Evolutionary conservation across 1,284 basidiomycete species (phyloP).

Genomic region (Ceratobasidium sp.): DNA sequence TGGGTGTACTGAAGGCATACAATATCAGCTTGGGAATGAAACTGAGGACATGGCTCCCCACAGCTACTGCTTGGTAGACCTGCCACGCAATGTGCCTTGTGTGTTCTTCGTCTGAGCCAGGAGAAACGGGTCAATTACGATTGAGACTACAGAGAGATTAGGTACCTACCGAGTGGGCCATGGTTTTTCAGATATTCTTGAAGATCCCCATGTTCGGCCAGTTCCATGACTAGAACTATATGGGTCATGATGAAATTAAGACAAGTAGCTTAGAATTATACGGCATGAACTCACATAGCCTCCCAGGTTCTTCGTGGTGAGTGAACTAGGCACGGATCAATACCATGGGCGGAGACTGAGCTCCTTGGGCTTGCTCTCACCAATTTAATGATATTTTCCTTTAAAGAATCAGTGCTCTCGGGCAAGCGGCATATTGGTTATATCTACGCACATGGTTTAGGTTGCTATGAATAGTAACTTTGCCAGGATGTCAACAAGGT

Average conservation of each 20-base stretch:
- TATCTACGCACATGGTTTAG: constrained; percentile 24
- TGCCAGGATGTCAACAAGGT: neutral
- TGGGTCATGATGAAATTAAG: no score
- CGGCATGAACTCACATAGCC: constrained; percentile 24
- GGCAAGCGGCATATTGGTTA: neutral
- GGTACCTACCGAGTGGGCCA: constrained; percentile 21
- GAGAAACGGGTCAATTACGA: neutral
- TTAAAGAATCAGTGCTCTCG: neutral
- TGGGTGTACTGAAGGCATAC: constrained; percentile 30
- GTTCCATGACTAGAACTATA: constrained; percentile 38
- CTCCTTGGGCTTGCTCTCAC: neutral
- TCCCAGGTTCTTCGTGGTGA: constrained; percentile 29
- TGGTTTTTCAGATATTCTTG: constrained; percentile 36
- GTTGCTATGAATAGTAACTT: constrained; percentile 32
- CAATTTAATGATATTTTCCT: constrained; percentile 34
- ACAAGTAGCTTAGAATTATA: neutral
- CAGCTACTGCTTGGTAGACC: constrained; percentile 38
- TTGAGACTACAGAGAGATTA: neutral
- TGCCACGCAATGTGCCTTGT: constrained; percentile 36
- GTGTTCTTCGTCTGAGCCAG: constrained; percentile 5
- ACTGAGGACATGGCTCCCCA: neutral
- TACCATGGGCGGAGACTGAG: neutral
- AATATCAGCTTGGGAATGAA: neutral
- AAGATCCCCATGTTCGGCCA: constrained; percentile 34
- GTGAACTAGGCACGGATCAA: constrained; percentile 9